Evolutionary conservation across 169 alveolate genomes (phyloP).

Genomic region (Cardiosporidium cionae): DNA sequence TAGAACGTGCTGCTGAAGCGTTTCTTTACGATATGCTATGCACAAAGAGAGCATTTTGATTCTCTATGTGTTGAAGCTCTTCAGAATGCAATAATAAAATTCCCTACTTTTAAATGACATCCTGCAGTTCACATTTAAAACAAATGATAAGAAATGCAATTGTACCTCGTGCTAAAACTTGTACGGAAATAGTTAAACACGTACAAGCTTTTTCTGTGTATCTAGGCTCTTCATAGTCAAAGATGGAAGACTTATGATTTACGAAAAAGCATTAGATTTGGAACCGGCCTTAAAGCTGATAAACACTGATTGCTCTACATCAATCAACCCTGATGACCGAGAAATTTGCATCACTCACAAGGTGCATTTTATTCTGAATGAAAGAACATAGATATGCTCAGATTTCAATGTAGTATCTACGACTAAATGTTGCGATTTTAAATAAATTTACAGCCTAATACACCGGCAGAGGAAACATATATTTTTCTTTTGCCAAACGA

Average conservation of each 20-base stretch:
- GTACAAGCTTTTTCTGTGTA: too few relatives aligned
- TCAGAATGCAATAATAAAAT: too few relatives aligned
- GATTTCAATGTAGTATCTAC: background rate
- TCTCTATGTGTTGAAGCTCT: too few relatives aligned
- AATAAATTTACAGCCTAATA: constrained; percentile 21
- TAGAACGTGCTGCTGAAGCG: too few relatives aligned
- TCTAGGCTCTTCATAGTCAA: constrained; percentile 17
- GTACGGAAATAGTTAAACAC: too few relatives aligned
- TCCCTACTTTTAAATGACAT: too few relatives aligned
- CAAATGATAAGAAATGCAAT: too few relatives aligned
- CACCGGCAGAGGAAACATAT: constrained; percentile 32
- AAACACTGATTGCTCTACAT: constrained; percentile 15
- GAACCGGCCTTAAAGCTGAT: constrained; percentile 16
- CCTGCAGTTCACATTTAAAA: too few relatives aligned
- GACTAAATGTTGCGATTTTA: background rate
- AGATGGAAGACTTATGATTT: constrained; percentile 22
- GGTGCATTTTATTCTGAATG: background rate
- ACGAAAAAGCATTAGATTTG: constrained; percentile 13
- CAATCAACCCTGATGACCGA: background rate
- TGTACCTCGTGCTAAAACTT: too few relatives aligned
- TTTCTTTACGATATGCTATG: too few relatives aligned
- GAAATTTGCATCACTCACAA: constrained; percentile 24
- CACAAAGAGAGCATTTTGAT: too few relatives aligned
- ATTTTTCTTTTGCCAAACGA: constrained; percentile 22
- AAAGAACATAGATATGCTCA: background rate